Conservation (phyloP, 2,329 filamentous ascomycete species). For the Madurella mycetomatis region DNA sequence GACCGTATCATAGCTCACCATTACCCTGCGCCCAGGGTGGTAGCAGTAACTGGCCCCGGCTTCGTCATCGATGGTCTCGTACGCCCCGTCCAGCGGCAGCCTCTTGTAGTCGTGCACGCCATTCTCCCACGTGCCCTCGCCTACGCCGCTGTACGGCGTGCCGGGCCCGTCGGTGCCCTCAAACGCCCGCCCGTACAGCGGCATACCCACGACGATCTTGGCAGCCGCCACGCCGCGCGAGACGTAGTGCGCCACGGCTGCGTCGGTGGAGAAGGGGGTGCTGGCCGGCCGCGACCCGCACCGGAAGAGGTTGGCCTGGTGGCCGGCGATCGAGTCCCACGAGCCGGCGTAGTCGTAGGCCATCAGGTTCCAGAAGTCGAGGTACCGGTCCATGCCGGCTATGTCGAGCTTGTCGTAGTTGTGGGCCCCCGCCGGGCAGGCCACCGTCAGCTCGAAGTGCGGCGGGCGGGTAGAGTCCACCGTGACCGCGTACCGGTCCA, state of each 20-base stretch:
- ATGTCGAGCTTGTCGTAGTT: constrained; percentile 62
- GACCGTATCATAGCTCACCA: constrained; percentile 78
- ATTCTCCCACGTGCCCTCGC: constrained; percentile 76
- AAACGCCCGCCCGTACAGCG: constrained; percentile 85
- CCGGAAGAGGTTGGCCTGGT: constrained; percentile 74
- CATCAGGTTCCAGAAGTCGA: constrained; percentile 81
- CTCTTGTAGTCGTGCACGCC: constrained; percentile 88
- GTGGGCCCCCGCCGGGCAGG: constrained; percentile 57
- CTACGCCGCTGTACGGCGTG: constrained; percentile 63
- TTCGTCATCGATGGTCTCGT: constrained; percentile 59
- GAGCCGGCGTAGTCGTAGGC: constrained; percentile 83
- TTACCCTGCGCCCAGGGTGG: constrained; percentile 53
- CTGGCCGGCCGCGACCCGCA: constrained; percentile 51
- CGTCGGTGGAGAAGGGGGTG: constrained; percentile 74
- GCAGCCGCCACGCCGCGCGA: constrained; percentile 56
- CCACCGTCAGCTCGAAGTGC: constrained; percentile 62
- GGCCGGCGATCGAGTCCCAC: constrained; percentile 68
- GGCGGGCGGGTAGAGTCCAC: constrained; percentile 35
- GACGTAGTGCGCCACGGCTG: constrained; percentile 68
- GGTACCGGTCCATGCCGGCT: constrained; percentile 57
- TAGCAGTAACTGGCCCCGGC: constrained; percentile 75
- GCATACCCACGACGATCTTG: constrained; percentile 89
- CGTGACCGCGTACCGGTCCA: constrained; percentile 52
- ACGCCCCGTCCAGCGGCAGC: constrained; percentile 64
- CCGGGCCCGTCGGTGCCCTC: constrained; percentile 73